A percentile compares a stretch with the other conserved stretches of the same genome.
Evolutionary conservation across 495 filamentous ascomycete genomes (phyloP).

Genomic region (Cudoniella acicularis): DNA sequence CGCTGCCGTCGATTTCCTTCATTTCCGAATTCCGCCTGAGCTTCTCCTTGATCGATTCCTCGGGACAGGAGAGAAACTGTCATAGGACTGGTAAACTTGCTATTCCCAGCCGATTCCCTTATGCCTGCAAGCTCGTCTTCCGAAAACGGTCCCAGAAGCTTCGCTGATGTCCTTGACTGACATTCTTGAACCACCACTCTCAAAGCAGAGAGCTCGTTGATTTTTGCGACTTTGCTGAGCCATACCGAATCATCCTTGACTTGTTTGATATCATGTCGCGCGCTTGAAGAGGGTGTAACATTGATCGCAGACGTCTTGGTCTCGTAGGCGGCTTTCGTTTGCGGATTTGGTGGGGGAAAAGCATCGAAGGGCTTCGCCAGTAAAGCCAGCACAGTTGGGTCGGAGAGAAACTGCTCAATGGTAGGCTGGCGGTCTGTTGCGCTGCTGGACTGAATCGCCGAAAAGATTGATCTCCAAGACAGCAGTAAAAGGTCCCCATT

Average conservation of each 20-base stretch:
- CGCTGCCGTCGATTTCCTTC: conserved; percentile 55
- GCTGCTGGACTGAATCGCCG: conserved; percentile 43
- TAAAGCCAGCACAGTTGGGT: conserved; percentile 60
- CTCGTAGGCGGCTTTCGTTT: conserved; percentile 71
- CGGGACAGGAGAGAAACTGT: conserved; percentile 35
- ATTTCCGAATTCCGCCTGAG: conserved; percentile 52
- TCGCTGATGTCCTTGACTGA: conserved; percentile 64
- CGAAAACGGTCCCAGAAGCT: conserved; percentile 62
- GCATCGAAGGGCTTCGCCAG: conserved; percentile 59
- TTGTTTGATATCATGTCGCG: conserved; percentile 68
- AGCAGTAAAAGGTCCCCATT: conserved; percentile 55
- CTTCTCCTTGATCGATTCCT: conserved; percentile 37
- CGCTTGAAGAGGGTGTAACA: conserved; percentile 64
- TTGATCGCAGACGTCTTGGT: conserved; percentile 90
- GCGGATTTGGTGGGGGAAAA: conserved; percentile 55
- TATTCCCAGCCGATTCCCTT: conserved; percentile 58
- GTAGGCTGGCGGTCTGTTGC: conserved; percentile 37
- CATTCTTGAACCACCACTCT: conserved; percentile 79
- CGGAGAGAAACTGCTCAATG: conserved; percentile 61
- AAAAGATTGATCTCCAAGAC: conserved; percentile 75
- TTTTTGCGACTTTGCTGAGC: conserved; percentile 69
- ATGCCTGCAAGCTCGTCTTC: conserved; percentile 65
- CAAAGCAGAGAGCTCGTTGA: conserved; percentile 81
- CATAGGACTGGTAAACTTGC: conserved; percentile 40
- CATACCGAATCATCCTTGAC: conserved; percentile 84